Percentiles rank a stretch among this genome's conserved stretches.
These are phyloP conservation scores for Monosporascus sp. DNA, from an alignment of 2,329 filamentous ascomycete genomes.

Conservation along the genomic window DNA sequence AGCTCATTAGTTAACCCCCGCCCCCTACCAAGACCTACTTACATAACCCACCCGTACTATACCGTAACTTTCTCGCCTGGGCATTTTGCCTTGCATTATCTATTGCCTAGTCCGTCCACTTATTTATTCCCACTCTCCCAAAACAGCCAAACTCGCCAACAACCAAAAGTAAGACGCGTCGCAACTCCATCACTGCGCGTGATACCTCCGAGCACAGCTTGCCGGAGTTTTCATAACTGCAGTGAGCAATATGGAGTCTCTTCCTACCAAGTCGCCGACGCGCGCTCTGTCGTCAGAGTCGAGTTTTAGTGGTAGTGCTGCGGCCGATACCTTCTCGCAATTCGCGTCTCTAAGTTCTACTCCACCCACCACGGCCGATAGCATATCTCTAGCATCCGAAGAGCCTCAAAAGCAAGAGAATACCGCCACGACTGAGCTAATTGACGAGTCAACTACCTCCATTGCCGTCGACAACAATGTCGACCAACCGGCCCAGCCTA, in stretches of 20 bases:
- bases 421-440: conserved; percentile 46
- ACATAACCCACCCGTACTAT: background rate
- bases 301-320: conserved; percentile 16
- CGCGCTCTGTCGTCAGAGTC: conserved; percentile 27
- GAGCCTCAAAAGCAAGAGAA: conserved; percentile 57
- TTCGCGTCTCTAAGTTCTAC: conserved; percentile 56
- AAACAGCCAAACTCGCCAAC: background rate
- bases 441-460: conserved; percentile 22
- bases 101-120: background rate
- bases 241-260: conserved; percentile 18
- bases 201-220: background rate
- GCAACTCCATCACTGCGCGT: background rate
- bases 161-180: background rate
- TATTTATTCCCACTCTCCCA: background rate
- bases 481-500: conserved; percentile 6
- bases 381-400: conserved; percentile 50
- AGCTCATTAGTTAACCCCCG: background rate
- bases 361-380: conserved; percentile 62
- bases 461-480: conserved; percentile 17
- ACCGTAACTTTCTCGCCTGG: background rate
- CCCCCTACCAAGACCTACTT: background rate
- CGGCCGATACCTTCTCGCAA: conserved; percentile 40
- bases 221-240: conserved; percentile 2
- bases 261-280: conserved; percentile 18
- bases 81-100: background rate